A percentile compares a stretch with the other conserved stretches of the same genome.
Evolutionary conservation across 1,284 basidiomycete species (phyloP).

Genomic region (Boletellus sp.): DNA sequence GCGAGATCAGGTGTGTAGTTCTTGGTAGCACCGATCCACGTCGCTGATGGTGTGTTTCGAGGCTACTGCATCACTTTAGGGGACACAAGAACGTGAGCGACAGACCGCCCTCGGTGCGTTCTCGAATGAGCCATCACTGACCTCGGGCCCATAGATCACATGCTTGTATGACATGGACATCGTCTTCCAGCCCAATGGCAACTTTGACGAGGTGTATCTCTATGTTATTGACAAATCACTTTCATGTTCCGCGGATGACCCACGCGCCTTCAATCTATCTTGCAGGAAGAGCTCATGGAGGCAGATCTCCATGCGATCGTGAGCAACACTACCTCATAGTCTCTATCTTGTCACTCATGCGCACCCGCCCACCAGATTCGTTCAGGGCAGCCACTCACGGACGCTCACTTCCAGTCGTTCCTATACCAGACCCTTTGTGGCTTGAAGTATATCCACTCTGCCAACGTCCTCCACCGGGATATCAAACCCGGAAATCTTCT

Average conservation of each 20-base stretch:
- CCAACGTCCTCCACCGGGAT: conserved; percentile 96
- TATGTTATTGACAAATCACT: conserved; percentile 51
- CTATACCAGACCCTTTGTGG: conserved; percentile 99
- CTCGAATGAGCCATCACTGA: conserved; percentile 8
- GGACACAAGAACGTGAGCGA: conserved; percentile 88
- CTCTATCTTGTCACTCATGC: not conserved
- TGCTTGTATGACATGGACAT: conserved; percentile 98
- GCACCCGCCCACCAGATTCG: conserved; percentile 65
- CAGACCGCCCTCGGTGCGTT: conserved; percentile 10
- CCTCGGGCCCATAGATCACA: conserved; percentile 57
- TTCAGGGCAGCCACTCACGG: conserved; percentile 94
- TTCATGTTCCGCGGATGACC: not conserved
- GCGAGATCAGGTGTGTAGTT: conserved; percentile 79
- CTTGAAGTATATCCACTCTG: conserved; percentile 98
- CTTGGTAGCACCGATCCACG: not conserved
- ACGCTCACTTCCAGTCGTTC: conserved; percentile 98
- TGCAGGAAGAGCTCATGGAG: conserved; percentile 96
- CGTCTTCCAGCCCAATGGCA: conserved; percentile 81
- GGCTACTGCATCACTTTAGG: conserved; percentile 90
- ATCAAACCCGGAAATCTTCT: conserved; percentile 95
- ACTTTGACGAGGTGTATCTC: conserved; percentile 94
- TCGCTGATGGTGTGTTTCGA: conserved; percentile 29
- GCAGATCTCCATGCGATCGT: conserved; percentile 99
- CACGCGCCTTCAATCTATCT: not conserved
- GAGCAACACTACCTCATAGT: conserved; percentile 6